A percentile compares a stretch with the other conserved stretches of the same genome.
phyloP scores from a whole-genome alignment of 352 stramenopile species.

The Pythium insidiosum region DNA sequence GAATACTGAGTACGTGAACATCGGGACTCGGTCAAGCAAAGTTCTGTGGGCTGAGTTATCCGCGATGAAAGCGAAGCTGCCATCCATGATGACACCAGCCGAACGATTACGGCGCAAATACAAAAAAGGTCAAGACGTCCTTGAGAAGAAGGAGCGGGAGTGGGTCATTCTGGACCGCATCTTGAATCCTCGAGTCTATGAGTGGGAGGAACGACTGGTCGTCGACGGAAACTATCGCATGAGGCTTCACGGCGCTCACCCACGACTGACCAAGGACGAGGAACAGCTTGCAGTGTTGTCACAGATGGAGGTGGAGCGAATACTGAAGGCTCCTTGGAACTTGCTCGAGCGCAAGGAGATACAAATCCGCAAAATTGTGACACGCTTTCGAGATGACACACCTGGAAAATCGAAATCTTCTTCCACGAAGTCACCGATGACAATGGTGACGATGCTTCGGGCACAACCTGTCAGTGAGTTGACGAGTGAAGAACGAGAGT shows the following conservation, averaged over 20 bases:
- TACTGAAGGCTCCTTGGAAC: conserved; percentile 71
- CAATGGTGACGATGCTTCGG: conserved; percentile 40
- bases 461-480: conserved; percentile 38
- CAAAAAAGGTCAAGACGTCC: conserved; percentile 48
- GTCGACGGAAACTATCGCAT: conserved; percentile 16
- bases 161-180: conserved; percentile 75
- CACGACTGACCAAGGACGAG: conserved; percentile 57
- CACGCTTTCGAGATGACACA: conserved; percentile 52
- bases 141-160: conserved; percentile 71
- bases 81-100: conserved; percentile 69
- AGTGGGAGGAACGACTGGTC: conserved; percentile 47
- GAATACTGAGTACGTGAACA: conserved; percentile 52
- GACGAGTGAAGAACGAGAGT: conserved; percentile 59
- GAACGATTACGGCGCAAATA: conserved; percentile 73
- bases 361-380: conserved; percentile 61
- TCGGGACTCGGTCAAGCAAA: conserved; percentile 37
- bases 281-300: conserved; percentile 50
- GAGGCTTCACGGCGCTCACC: conserved; percentile 32
- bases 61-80: conserved; percentile 64
- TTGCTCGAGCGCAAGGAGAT: conserved; percentile 68
- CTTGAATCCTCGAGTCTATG: conserved; percentile 47
- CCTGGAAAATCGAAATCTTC: neutral
- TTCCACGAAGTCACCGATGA: conserved; percentile 8
- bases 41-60: conserved; percentile 66
- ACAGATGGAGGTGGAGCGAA: conserved; percentile 52